Percentiles rank a stretch among this genome's conserved stretches.
These are phyloP conservation scores for Teratosphaeriaceae sp. DNA, from an alignment of 2,329 filamentous ascomycete species.

Conservation along the genomic window DNA sequence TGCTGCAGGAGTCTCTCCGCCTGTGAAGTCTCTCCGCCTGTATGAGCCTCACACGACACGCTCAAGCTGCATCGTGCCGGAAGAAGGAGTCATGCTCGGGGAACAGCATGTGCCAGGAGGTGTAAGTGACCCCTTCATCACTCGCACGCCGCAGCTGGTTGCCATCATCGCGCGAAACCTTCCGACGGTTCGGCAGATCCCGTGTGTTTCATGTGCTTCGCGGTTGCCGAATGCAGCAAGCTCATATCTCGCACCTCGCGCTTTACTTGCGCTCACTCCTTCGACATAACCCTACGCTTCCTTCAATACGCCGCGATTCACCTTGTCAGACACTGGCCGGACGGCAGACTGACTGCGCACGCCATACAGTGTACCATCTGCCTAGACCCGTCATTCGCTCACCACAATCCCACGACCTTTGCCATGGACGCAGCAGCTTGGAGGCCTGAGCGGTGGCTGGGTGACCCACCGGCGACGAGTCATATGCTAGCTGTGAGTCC, in stretches of 20 bases:
- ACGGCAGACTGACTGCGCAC: not conserved
- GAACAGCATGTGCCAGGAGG: constrained; percentile 5
- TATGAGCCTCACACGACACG: constrained; percentile 6
- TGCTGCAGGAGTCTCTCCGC: constrained; percentile 13
- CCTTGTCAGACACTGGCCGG: too few species aligned
- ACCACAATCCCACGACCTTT: constrained; percentile 9
- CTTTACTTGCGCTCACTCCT: too few species aligned
- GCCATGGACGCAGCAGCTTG: constrained; percentile 6
- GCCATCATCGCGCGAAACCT: too few species aligned
- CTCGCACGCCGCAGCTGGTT: not conserved
- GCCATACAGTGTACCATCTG: constrained; percentile 10
- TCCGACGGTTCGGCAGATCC: too few species aligned
- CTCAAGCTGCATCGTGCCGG: constrained; percentile 7
- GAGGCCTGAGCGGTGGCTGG: constrained; percentile 7
- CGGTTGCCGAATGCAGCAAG: too few species aligned
- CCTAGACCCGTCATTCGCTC: constrained; percentile 6
- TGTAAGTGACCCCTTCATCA: constrained; percentile 3
- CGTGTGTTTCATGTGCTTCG: too few species aligned
- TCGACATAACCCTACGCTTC: too few species aligned
- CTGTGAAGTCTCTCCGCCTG: constrained; percentile 10
- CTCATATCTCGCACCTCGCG: too few species aligned
- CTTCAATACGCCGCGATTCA: too few species aligned
- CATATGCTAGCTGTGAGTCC: constrained; percentile 6
- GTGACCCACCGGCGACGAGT: not conserved
- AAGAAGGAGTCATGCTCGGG: constrained; percentile 7